Evolutionary conservation across 139 green algal genomes (phyloP).

Genomic region (Chlamydomonas incerta): DNA sequence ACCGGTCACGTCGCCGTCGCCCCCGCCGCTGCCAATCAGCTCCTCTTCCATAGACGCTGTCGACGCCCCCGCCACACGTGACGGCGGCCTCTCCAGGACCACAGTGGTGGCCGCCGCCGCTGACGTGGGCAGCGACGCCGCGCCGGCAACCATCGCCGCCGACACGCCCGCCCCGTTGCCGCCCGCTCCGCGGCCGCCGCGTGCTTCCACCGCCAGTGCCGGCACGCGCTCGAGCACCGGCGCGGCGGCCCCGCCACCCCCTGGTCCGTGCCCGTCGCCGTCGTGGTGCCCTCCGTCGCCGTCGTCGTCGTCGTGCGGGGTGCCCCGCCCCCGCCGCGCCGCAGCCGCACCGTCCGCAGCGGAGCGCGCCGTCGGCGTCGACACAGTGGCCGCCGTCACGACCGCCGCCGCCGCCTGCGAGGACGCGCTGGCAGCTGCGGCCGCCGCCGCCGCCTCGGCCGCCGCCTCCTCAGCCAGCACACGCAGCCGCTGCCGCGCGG

Average conservation of each 20-base stretch:
- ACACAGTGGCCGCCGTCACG: background rate
- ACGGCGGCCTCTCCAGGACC: background rate
- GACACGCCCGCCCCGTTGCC: background rate
- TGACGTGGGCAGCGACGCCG: background rate
- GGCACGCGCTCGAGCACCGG: too few species aligned
- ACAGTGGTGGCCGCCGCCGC: background rate
- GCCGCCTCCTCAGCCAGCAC: too few species aligned
- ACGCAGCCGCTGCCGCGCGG: background rate
- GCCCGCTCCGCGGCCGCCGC: too few species aligned
- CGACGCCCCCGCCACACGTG: background rate
- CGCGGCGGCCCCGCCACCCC: too few species aligned
- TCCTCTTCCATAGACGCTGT: background rate
- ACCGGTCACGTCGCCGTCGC: too few species aligned
- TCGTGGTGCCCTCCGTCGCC: background rate
- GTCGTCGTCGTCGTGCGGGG: background rate
- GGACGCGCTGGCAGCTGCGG: background rate
- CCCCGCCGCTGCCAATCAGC: background rate
- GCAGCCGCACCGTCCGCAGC: too few species aligned
- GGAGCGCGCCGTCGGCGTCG: background rate
- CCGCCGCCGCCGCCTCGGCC: background rate
- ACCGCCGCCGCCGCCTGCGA: background rate
- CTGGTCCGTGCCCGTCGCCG: background rate
- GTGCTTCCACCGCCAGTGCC: too few species aligned
- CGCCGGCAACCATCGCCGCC: background rate
- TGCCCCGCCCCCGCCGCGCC: too few species aligned